These are phyloP conservation scores for Przewalskia tangutica DNA, from an alignment of 257 asterid species.

Conservation along the genomic window DNA sequence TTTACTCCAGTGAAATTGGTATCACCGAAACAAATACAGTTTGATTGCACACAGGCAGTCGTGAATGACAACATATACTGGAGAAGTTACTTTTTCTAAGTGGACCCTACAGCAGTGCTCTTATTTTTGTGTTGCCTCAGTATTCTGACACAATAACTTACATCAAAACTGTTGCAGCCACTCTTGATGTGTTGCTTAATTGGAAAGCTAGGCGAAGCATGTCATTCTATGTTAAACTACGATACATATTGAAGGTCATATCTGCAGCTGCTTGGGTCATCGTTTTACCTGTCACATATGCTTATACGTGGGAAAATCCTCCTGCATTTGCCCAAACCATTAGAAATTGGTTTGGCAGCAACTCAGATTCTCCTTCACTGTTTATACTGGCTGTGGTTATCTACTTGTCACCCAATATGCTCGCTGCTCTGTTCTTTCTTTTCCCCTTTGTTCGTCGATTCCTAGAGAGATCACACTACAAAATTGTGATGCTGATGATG, in stretches of 20 bases:
- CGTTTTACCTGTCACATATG: conserved; percentile 88
- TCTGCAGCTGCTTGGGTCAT: conserved; percentile 97
- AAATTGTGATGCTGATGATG: conserved; percentile 94
- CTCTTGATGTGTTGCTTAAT: conserved; percentile 78
- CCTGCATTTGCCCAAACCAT: conserved; percentile 89
- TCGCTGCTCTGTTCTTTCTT: conserved; percentile 73
- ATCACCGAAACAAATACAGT: not conserved
- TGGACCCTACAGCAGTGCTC: not conserved
- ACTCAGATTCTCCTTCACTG: conserved; percentile 66
- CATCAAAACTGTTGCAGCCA: conserved; percentile 38
- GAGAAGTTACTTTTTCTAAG: not conserved
- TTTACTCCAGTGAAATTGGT: not conserved
- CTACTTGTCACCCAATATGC: conserved; percentile 94
- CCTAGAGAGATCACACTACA: conserved; percentile 92
- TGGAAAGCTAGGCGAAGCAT: conserved; percentile 91
- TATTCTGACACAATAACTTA: not conserved
- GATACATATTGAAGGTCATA: conserved; percentile 74
- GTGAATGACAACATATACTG: not conserved
- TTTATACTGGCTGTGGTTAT: conserved; percentile 85
- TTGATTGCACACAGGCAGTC: not conserved
- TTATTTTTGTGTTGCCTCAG: not conserved
- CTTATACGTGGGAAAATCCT: conserved; percentile 85
- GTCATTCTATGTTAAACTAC: conserved; percentile 85
- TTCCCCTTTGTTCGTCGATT: conserved; percentile 86
- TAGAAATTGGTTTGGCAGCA: conserved; percentile 84